These are phyloP conservation scores for Cydonia oblonga DNA, from an alignment of 331 rosid species.

Conservation along the genomic window DNA sequence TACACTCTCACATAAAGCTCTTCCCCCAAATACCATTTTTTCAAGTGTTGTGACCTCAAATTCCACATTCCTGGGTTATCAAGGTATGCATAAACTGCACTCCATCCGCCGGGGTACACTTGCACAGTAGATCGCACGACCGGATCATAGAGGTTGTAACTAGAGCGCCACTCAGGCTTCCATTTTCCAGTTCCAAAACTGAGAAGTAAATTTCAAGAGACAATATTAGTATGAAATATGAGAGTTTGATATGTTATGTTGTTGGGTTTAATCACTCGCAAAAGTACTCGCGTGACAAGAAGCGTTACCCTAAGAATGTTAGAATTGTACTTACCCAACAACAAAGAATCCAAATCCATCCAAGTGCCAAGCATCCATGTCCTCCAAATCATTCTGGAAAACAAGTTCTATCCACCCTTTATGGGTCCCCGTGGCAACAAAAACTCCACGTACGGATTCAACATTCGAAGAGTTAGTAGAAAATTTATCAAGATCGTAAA, in stretches of 20 bases:
- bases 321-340: constrained; percentile 39
- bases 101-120: constrained; percentile 63
- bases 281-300: not conserved
- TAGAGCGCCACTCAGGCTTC: constrained; percentile 10
- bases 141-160: constrained; percentile 40
- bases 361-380: constrained; percentile 64
- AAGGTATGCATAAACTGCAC: constrained; percentile 50
- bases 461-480: constrained; percentile 25
- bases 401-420: constrained; percentile 55
- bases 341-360: constrained; percentile 62
- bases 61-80: constrained; percentile 73
- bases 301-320: not conserved
- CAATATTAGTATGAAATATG: not conserved
- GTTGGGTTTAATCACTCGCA: too few relatives aligned
- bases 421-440: constrained; percentile 38
- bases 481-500: constrained; percentile 36
- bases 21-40: constrained; percentile 49
- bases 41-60: constrained; percentile 59
- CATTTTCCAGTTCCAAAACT: constrained; percentile 47
- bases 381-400: constrained; percentile 24
- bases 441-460: constrained; percentile 25
- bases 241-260: not conserved
- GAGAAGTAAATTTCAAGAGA: not conserved
- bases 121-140: constrained; percentile 49
- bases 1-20: constrained; percentile 56